phyloP scores from a whole-genome alignment of 2,329 filamentous ascomycete genomes.

The Myriangium duriaei region DNA sequence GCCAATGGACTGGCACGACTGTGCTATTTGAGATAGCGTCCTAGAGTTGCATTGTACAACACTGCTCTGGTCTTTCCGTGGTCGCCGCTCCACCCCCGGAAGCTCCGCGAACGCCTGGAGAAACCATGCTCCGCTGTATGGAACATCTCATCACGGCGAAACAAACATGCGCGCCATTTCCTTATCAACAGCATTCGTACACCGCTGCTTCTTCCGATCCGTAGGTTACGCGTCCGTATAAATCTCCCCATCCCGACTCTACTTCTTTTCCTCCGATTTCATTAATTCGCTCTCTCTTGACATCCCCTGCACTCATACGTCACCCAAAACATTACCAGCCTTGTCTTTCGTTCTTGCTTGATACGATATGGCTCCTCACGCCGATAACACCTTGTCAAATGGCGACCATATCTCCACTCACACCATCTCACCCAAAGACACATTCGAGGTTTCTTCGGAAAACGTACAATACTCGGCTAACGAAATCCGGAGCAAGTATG shows the following conservation, averaged over 20 bases:
- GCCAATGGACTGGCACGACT: too few relatives aligned
- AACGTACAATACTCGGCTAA: slow-evolving; percentile 83
- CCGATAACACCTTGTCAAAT: too few relatives aligned
- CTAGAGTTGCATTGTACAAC: too few relatives aligned
- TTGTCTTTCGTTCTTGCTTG: neutral
- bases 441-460: slow-evolving; percentile 77
- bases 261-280: neutral
- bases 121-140: slow-evolving; percentile 6
- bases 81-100: too few relatives aligned
- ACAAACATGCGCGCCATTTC: slow-evolving; percentile 11
- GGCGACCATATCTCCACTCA: slow-evolving; percentile 29
- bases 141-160: slow-evolving; percentile 9
- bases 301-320: neutral
- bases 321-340: neutral
- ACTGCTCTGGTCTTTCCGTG: too few relatives aligned
- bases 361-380: slow-evolving; percentile 77
- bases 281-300: neutral
- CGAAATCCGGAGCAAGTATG: slow-evolving; percentile 87
- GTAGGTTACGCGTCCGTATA: neutral
- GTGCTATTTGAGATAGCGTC: too few relatives aligned
- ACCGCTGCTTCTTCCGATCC: slow-evolving; percentile 5
- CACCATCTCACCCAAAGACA: slow-evolving; percentile 25
- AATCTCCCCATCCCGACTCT: slow-evolving; percentile 1
- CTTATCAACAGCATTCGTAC: slow-evolving; percentile 2
- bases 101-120: slow-evolving; percentile 8